Conservation (phyloP, 2,329 filamentous ascomycete genomes). For the Sordariomycetes sp. region DNA sequence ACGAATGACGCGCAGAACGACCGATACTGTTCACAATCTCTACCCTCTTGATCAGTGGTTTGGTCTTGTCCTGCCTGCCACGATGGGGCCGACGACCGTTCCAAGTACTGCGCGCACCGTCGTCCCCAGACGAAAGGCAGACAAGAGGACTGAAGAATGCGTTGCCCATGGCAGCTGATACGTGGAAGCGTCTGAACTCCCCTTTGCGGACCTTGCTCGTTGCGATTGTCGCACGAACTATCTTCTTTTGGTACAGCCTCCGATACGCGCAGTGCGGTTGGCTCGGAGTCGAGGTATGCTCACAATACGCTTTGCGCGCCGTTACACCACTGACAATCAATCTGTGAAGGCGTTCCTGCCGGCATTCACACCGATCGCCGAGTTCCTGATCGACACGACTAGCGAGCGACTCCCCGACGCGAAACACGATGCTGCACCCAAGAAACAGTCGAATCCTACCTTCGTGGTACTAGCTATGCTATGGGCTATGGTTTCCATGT, state of each 20-base stretch:
- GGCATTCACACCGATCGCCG: constrained; percentile 1
- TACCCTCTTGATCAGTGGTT: background rate
- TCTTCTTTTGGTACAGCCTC: constrained; percentile 1
- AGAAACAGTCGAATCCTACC: background rate
- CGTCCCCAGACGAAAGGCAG: background rate
- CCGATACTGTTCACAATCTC: constrained; percentile 3
- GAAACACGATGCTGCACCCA: background rate
- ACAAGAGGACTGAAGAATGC: background rate
- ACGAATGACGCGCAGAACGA: constrained; percentile 1
- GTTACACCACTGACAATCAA: background rate
- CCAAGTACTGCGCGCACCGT: background rate
- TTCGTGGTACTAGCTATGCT: no score
- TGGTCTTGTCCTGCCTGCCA: background rate
- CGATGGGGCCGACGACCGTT: background rate
- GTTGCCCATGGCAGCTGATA: no score
- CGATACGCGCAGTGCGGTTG: constrained; percentile 1
- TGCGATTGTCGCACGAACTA: constrained; percentile 1
- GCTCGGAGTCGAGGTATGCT: background rate
- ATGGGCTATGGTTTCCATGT: background rate
- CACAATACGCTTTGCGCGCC: background rate
- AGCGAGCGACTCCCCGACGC: background rate
- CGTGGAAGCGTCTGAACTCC: background rate
- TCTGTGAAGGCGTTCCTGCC: constrained; percentile 19
- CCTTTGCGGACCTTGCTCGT: background rate
- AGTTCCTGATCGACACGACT: constrained; percentile 6